Evolutionary conservation across 495 filamentous ascomycete genomes (phyloP), one percentile per base, ranked within the genome.

Genomic region (Penicillium parvum): DNA sequence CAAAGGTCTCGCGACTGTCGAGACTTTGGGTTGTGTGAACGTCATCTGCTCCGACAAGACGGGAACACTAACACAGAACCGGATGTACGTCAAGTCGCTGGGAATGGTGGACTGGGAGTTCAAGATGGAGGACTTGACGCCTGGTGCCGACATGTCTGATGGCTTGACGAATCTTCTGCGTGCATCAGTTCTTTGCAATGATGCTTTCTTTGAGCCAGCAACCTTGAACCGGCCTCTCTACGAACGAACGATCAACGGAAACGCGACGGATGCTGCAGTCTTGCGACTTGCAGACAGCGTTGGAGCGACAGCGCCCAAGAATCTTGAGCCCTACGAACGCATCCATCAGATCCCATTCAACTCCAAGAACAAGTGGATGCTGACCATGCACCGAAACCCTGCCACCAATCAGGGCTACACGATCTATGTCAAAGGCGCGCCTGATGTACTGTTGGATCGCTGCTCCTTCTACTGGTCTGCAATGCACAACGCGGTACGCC

Each of bases 1-100:
- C 63, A 86, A 86, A 55, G 81, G 78, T 0, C 63, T 87, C 32
- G 76, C 82, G 47, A 85, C 81, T 0, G 83, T 88, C 0, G 85
- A 88, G 61, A 86, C 83, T 0, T 66, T 87, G 3, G 84, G 84
- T 3, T 74, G 81, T 20, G 84, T 88, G 9, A 81, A 76, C 11
- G 76, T 85, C 7, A 79, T 86, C 34, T 86, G 83, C 59, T 84
- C 76, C 1, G 83, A 86, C 57, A 88, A 85, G 60, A 86, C 83
- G 0, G 84, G 83, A 14, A 86, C 83, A 0, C 58, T 86, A 32
- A 86, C 84, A 1, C 58, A 74, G 47, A 72, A 78, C 54, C 58
- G 71, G 50, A 71, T 77, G 74, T 60, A 61, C 36, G 65, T 72
- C 27, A 71, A 63, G 35, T 67, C 65, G 7, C 41, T 71, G 20